A percentile compares a stretch with the other conserved stretches of the same genome.
phyloP scores from a whole-genome alignment of 176 grass and related monocot species.

The Chloris gayana region DNA sequence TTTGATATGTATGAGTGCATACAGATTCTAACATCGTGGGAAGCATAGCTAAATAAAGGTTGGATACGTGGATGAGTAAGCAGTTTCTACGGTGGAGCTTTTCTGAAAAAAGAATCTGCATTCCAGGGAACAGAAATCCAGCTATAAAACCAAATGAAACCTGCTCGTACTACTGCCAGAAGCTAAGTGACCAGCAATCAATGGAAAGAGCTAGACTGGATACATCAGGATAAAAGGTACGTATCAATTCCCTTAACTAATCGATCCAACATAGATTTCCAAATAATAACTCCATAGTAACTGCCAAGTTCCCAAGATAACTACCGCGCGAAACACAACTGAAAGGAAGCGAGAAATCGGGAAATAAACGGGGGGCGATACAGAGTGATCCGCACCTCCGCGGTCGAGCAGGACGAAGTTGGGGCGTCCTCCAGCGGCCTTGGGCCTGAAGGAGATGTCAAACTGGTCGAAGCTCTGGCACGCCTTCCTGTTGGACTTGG shows the following conservation, averaged over 20 bases:
- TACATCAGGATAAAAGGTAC: constrained; percentile 10
- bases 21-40: not conserved
- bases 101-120: not conserved
- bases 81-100: not conserved
- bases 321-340: not conserved
- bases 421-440: constrained; percentile 53
- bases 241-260: not conserved
- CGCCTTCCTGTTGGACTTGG: constrained; percentile 65
- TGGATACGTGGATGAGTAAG: not conserved
- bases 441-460: constrained; percentile 62
- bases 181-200: constrained; percentile 24
- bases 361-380: not conserved
- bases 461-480: constrained; percentile 74
- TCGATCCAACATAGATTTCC: not conserved
- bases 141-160: not conserved
- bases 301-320: not conserved
- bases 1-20: not conserved
- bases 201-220: constrained; percentile 2
- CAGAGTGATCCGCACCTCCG: constrained; percentile 50
- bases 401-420: constrained; percentile 75
- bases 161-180: not conserved
- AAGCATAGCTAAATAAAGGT: constrained; percentile 14
- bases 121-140: not conserved
- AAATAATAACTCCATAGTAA: constrained; percentile 5
- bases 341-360: not conserved